Percentiles rank a stretch among this genome's conserved stretches.
phyloP scores from a whole-genome alignment of 345 rosid genomes.

The Melastoma malabathricum region DNA sequence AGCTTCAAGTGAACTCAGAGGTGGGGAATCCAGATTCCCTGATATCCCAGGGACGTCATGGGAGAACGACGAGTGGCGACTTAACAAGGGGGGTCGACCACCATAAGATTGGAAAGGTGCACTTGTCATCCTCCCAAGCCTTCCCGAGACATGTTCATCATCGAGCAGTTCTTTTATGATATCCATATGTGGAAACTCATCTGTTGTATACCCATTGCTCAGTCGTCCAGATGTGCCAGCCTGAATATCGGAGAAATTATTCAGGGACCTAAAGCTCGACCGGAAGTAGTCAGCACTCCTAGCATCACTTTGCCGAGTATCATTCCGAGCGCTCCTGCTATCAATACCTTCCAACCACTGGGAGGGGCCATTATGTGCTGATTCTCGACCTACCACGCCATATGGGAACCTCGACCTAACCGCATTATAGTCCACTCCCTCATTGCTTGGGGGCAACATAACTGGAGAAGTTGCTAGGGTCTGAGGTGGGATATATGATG shows the following conservation, averaged over 20 bases:
- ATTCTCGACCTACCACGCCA: slow-evolving; percentile 33
- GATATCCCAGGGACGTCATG: slow-evolving; percentile 28
- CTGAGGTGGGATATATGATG: slow-evolving; percentile 31
- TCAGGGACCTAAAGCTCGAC: slow-evolving; percentile 16
- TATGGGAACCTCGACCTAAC: slow-evolving; percentile 34
- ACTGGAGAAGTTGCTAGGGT: slow-evolving; percentile 31
- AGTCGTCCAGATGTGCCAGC: slow-evolving; percentile 43
- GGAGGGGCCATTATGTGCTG: slow-evolving; percentile 26
- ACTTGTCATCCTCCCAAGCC: slow-evolving; percentile 15
- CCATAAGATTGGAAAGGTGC: slow-evolving; percentile 17
- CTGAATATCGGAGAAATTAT: slow-evolving; percentile 21
- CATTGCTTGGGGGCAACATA: slow-evolving; percentile 29
- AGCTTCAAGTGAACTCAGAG: slow-evolving; percentile 31
- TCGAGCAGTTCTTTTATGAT: slow-evolving; percentile 90
- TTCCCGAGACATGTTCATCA: slow-evolving; percentile 48
- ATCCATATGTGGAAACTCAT: slow-evolving; percentile 88
- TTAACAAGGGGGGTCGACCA: slow-evolving; percentile 29
- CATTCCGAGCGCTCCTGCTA: slow-evolving; percentile 16
- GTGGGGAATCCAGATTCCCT: slow-evolving; percentile 22
- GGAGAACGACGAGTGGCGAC: slow-evolving; percentile 41
- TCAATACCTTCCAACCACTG: slow-evolving; percentile 45
- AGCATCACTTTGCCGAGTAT: slow-evolving; percentile 20
- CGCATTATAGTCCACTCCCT: slow-evolving; percentile 28
- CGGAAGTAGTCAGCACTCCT: slow-evolving; percentile 21
- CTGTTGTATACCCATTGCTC: slow-evolving; percentile 33